Conservation (phyloP, 2,329 filamentous ascomycete genomes). For the Epichloe brachyelytri region DNA sequence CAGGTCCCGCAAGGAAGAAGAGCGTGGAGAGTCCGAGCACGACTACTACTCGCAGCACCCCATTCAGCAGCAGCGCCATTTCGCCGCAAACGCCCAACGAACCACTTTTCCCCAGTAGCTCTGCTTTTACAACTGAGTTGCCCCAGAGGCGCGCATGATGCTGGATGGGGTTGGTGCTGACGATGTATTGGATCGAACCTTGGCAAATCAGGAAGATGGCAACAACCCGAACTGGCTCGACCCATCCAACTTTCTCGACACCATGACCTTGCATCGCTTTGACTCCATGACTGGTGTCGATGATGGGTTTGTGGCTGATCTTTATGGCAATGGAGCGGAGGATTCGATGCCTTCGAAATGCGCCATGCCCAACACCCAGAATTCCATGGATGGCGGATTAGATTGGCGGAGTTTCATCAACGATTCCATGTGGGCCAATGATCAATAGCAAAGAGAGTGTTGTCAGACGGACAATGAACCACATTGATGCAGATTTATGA, state of each 20-base stretch:
- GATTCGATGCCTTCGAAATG: slow-evolving; percentile 3
- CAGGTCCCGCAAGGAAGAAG: background rate
- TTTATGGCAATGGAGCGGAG: background rate
- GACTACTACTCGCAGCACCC: background rate
- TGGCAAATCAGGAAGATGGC: slow-evolving; percentile 9
- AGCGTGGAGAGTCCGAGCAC: background rate
- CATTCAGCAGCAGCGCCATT: slow-evolving; percentile 6
- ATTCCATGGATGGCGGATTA: slow-evolving; percentile 11
- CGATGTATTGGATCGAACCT: slow-evolving; percentile 10
- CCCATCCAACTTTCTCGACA: background rate
- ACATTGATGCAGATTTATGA: background rate
- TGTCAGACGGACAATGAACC: background rate
- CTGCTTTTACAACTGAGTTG: slow-evolving; percentile 29
- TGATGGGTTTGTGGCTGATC: slow-evolving; percentile 1
- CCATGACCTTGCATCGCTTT: slow-evolving; percentile 1
- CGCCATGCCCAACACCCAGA: background rate
- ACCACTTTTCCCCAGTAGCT: slow-evolving; percentile 10
- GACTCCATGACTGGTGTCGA: background rate
- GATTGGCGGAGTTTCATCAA: slow-evolving; percentile 20
- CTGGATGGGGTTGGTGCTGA: slow-evolving; percentile 18
- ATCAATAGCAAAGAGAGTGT: slow-evolving; percentile 13
- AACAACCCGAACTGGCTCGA: background rate
- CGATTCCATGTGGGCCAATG: slow-evolving; percentile 18
- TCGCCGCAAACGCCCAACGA: slow-evolving; percentile 9
- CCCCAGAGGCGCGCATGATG: slow-evolving; percentile 31